Conservation (phyloP, 371 early-diverging fungal genomes). For the Mucor saturninus region DNA sequence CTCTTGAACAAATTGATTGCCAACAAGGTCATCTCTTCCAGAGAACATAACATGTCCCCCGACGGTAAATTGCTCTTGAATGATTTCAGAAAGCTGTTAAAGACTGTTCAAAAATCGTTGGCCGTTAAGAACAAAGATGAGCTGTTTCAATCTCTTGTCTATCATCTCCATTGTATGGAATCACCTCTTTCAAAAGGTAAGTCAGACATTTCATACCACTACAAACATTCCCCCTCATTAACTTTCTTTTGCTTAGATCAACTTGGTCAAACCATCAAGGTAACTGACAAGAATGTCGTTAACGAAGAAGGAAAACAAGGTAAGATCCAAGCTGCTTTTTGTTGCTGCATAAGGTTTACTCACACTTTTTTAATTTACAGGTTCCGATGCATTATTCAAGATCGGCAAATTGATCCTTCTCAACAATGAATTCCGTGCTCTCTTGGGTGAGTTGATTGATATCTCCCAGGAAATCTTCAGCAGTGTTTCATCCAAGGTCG, state of each 20-base stretch:
- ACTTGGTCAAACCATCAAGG: conserved; percentile 5
- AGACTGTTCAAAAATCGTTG: conserved; percentile 48
- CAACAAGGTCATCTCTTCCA: conserved; percentile 45
- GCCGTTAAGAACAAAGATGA: conserved; percentile 63
- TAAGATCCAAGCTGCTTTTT: conserved; percentile 3
- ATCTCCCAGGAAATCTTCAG: conserved; percentile 56
- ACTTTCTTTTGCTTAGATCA: neutral
- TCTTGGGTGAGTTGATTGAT: conserved; percentile 52
- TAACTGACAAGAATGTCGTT: neutral
- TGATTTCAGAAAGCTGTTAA: conserved; percentile 53
- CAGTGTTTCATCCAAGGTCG: conserved; percentile 40
- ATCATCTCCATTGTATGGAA: conserved; percentile 46
- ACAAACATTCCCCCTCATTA: neutral
- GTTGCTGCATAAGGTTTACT: too few species aligned
- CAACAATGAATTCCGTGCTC: conserved; percentile 57
- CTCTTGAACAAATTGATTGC: conserved; percentile 48
- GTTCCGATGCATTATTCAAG: conserved; percentile 40
- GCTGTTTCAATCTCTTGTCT: conserved; percentile 63
- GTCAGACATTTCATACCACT: too few species aligned
- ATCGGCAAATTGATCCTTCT: conserved; percentile 55
- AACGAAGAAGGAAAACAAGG: conserved; percentile 37
- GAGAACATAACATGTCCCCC: conserved; percentile 50
- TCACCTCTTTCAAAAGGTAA: conserved; percentile 32
- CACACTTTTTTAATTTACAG: conserved; percentile 10
- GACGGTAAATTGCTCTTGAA: conserved; percentile 54